Percentiles rank a stretch among this genome's conserved stretches.
These are phyloP conservation scores for Hypoxylon sp. DNA, from an alignment of 2,329 filamentous ascomycete species.

Conservation along the genomic window DNA sequence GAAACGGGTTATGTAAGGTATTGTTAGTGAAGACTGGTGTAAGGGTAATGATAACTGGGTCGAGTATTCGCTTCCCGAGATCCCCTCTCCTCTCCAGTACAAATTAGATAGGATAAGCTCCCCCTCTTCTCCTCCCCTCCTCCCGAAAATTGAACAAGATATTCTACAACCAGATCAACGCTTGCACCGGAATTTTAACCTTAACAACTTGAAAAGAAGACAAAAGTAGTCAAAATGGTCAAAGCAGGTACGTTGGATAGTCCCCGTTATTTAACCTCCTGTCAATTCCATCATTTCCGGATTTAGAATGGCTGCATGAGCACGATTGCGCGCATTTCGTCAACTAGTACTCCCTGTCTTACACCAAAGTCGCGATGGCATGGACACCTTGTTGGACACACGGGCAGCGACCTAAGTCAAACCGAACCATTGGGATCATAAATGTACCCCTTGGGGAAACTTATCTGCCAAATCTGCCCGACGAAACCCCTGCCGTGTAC, in stretches of 20 bases:
- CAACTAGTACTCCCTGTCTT: conserved; percentile 47
- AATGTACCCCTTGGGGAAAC: conserved; percentile 22
- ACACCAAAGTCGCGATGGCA: conserved; percentile 58
- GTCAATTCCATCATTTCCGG: conserved; percentile 47
- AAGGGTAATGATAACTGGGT: conserved; percentile 25
- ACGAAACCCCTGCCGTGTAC: conserved; percentile 42
- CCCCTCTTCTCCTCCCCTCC: conserved; percentile 35
- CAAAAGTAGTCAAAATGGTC: conserved; percentile 86
- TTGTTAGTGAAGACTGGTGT: conserved; percentile 16
- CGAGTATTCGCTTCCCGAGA: conserved; percentile 36
- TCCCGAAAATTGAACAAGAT: conserved; percentile 27
- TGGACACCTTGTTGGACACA: conserved; percentile 52
- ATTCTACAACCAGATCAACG: conserved; percentile 25
- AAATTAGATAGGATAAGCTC: conserved; percentile 34
- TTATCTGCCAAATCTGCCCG: conserved; percentile 32
- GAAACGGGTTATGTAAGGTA: conserved; percentile 43
- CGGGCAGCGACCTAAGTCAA: conserved; percentile 30
- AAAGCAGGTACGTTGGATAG: conserved; percentile 74
- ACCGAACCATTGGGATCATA: conserved; percentile 35
- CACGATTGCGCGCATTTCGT: conserved; percentile 73
- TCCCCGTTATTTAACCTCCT: conserved; percentile 47
- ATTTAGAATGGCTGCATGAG: conserved; percentile 59
- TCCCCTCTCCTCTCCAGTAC: conserved; percentile 36
- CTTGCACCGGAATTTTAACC: conserved; percentile 35
- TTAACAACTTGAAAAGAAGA: conserved; percentile 48